phyloP scores from a whole-genome alignment of 345 rosid species.

The Eucalyptus caleyi region DNA sequence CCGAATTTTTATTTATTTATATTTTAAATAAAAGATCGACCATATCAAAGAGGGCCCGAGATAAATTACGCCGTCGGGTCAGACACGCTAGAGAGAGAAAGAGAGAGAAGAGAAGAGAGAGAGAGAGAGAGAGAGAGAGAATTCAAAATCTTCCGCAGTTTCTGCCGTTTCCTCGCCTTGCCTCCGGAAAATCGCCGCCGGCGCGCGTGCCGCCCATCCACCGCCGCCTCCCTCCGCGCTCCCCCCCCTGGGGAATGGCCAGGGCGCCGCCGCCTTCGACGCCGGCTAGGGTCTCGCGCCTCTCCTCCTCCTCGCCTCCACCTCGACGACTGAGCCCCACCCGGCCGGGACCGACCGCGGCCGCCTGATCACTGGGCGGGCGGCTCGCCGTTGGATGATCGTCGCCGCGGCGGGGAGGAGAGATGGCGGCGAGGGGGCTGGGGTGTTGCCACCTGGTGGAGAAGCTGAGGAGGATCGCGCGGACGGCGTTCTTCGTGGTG shows the following conservation, averaged over 20 bases:
- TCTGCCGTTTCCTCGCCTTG: background rate
- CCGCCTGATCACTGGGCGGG: background rate
- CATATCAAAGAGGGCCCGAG: background rate
- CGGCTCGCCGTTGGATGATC: background rate
- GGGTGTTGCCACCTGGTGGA: conserved; percentile 31
- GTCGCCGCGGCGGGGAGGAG: background rate
- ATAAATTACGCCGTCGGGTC: background rate
- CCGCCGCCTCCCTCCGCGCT: background rate
- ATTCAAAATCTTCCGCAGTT: background rate
- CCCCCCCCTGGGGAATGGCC: conserved; percentile 2
- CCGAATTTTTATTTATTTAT: background rate
- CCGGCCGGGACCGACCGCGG: background rate
- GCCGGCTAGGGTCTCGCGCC: conserved; percentile 10
- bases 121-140: conserved; percentile 1
- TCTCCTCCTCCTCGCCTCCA: background rate
- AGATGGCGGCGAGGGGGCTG: conserved; percentile 26
- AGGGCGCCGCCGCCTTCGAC: background rate
- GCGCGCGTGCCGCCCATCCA: background rate
- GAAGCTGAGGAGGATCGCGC: conserved; percentile 46
- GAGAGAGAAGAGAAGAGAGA: background rate
- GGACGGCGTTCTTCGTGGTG: conserved; percentile 79
- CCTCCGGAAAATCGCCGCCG: background rate
- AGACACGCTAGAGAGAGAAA: background rate
- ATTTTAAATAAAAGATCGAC: background rate
- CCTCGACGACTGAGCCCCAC: background rate